phyloP scores from a whole-genome alignment of 1,139 yeast species.

The Geotrichum phurueaensis region DNA sequence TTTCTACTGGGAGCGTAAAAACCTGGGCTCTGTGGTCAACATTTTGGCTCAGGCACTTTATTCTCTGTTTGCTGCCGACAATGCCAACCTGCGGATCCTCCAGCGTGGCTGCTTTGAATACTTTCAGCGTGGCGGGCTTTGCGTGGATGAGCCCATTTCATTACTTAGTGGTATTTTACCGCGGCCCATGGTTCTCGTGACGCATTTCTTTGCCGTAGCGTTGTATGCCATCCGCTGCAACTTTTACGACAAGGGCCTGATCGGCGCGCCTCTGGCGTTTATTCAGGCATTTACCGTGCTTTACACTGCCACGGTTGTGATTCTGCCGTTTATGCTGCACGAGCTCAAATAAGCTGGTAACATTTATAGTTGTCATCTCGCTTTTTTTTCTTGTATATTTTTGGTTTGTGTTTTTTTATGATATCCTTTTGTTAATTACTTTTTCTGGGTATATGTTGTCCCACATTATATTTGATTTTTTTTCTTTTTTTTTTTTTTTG shows the following conservation, averaged over 20 bases:
- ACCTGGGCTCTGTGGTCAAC: slow-evolving; percentile 76
- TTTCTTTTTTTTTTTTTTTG: too few relatives aligned
- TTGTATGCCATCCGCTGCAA: slow-evolving; percentile 72
- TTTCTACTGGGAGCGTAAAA: slow-evolving; percentile 75
- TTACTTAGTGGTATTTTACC: slow-evolving; percentile 79
- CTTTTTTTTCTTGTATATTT: background rate
- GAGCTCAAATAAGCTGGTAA: slow-evolving; percentile 24
- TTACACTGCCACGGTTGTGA: slow-evolving; percentile 68
- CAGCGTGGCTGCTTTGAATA: slow-evolving; percentile 88
- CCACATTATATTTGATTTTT: too few relatives aligned
- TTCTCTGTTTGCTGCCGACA: slow-evolving; percentile 84
- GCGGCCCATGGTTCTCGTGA: slow-evolving; percentile 63
- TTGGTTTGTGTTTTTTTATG: too few relatives aligned
- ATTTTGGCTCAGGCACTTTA: slow-evolving; percentile 87
- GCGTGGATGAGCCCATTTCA: slow-evolving; percentile 73
- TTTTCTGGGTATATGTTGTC: too few relatives aligned
- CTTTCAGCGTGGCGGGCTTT: slow-evolving; percentile 77
- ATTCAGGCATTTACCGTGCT: slow-evolving; percentile 64
- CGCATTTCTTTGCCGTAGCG: slow-evolving; percentile 87
- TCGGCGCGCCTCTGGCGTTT: slow-evolving; percentile 68
- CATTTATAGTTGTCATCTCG: background rate
- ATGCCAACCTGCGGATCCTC: slow-evolving; percentile 54
- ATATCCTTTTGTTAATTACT: too few relatives aligned
- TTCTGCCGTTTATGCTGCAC: slow-evolving; percentile 35
- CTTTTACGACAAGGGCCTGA: slow-evolving; percentile 56